Evolutionary conservation across 306 rosid genomes (phyloP), one percentile per base, ranked within the genome.

Genomic region (Vicia villosa): DNA sequence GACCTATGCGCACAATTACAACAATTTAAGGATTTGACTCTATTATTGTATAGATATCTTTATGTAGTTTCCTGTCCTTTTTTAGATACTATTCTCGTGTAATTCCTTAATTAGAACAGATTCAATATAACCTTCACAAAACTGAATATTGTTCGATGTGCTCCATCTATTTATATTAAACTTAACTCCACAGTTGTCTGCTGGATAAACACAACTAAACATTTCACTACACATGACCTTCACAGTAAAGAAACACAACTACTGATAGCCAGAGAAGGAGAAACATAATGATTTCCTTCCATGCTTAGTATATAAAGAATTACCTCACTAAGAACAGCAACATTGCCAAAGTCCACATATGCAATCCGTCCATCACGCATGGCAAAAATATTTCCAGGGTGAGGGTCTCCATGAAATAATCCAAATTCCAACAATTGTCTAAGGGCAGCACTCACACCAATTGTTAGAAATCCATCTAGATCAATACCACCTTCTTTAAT

Each of bases 261-360:
- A 36, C 20, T 55, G 46, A 47, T 36, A 10, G 24, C 11, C 43
- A 66, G 13, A 63, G 62, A 40, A 47, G 19, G 4, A 77, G 30
- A 62, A 15, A 63, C 0, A 12, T 43, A 70, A 20, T 5, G 13
- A 8, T n/a, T 38, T 3, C 15, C 65, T 63, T 64, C 66, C 17
- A 65, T 75, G 69, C 46, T 47, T 11, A 51, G 63, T 20, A 54
- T 10, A 45, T 46, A 72, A 75, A 54, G 72, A 68, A 55, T 77
- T 83, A 95, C 99, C 96, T 95, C 95, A 91, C 99, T 95, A 74
- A 95, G 99, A 75, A 88, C 97, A 6, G 97, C 97, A 69, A 95
- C 99, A 79, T 95, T 95, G 72, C 97, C 99, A 63, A 95, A 95
- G 81, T 91, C 99, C 56, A 95, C 97, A 74, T 95, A 95, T 68